A percentile compares a stretch with the other conserved stretches of the same genome.
These are phyloP conservation scores for Vachellia collinsii DNA, from an alignment of 306 rosid species.

Conservation along the genomic window DNA sequence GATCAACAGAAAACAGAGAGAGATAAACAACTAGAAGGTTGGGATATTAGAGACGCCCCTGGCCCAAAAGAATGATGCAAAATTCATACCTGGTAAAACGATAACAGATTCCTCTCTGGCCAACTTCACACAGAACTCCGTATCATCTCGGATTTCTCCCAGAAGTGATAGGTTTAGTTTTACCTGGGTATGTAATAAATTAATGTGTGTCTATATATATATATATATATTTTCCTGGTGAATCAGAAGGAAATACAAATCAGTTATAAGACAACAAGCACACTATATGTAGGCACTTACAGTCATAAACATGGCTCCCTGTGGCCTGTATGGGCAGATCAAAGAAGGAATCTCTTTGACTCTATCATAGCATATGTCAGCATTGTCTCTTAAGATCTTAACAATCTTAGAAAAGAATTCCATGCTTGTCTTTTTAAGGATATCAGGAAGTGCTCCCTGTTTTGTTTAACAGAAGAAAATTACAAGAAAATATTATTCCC, in stretches of 20 bases:
- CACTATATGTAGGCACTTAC: conserved; percentile 11
- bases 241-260: neutral
- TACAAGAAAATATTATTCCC: neutral
- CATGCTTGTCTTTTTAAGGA: conserved; percentile 38
- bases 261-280: too few species aligned
- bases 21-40: too few species aligned
- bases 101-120: neutral
- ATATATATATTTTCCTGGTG: neutral
- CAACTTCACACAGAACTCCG: conserved; percentile 33
- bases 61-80: neutral
- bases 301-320: conserved; percentile 57
- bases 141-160: conserved; percentile 50
- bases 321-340: conserved; percentile 53
- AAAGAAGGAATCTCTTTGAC: conserved; percentile 50
- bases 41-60: too few species aligned
- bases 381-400: conserved; percentile 31
- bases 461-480: neutral
- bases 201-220: neutral
- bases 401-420: conserved; percentile 38
- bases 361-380: conserved; percentile 17
- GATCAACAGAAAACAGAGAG: too few species aligned
- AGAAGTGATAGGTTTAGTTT: conserved; percentile 48
- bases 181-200: conserved; percentile 38
- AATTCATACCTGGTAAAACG: neutral
- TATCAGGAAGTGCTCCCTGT: conserved; percentile 57